Evolutionary conservation across 495 filamentous ascomycete genomes (phyloP).

Genomic region (Gamarada debralockiae): DNA sequence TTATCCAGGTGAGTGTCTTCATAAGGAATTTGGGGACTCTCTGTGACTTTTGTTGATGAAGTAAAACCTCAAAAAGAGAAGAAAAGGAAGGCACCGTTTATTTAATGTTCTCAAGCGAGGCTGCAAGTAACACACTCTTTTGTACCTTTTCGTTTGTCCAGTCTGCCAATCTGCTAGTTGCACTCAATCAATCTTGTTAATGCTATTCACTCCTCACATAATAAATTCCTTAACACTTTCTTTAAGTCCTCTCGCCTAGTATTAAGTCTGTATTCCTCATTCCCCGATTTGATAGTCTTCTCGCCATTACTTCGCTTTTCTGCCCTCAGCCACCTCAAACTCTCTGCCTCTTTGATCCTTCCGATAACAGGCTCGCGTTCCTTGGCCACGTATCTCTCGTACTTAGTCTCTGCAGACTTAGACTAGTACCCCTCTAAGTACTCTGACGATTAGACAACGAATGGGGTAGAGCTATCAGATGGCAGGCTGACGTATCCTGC

Average conservation of each 20-base stretch:
- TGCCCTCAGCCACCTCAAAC: conserved; percentile 11
- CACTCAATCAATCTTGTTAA: neutral
- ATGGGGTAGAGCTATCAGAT: neutral
- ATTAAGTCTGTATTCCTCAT: conserved; percentile 1
- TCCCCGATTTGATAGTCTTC: neutral
- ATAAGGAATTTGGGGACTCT: too few species aligned
- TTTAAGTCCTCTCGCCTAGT: conserved; percentile 7
- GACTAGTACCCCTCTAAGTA: conserved; percentile 15
- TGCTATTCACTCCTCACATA: conserved; percentile 7
- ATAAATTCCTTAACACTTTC: conserved; percentile 16
- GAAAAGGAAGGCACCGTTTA: too few species aligned
- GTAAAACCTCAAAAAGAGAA: too few species aligned
- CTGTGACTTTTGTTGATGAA: too few species aligned
- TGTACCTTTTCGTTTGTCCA: too few species aligned
- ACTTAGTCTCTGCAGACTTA: neutral
- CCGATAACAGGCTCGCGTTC: conserved; percentile 11
- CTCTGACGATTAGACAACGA: neutral
- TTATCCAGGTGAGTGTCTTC: too few species aligned
- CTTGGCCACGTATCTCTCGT: conserved; percentile 12
- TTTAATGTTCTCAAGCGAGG: too few species aligned
- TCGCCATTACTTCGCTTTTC: neutral
- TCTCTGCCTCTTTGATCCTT: conserved; percentile 16
- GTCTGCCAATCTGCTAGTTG: too few species aligned
- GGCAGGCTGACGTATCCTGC: neutral
- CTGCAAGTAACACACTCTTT: too few species aligned